Conservation (phyloP, 306 rosid genomes). For the Canavalia gladiata region DNA sequence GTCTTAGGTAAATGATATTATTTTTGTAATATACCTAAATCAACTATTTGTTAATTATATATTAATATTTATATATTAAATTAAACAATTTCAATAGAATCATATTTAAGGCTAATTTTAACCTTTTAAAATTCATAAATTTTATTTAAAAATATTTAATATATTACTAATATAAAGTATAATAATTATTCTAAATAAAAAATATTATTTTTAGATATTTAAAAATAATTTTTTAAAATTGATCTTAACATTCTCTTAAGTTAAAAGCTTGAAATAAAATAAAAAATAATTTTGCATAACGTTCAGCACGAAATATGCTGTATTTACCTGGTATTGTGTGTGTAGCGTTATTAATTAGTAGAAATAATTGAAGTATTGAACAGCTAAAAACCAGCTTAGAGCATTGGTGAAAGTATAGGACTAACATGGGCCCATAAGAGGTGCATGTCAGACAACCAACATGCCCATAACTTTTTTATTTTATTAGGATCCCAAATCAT, state of each 20-base stretch:
- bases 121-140: too few species aligned
- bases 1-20: too few species aligned
- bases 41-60: too few species aligned
- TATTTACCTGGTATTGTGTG: constrained; percentile 12
- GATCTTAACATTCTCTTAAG: neutral
- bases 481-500: constrained; percentile 62
- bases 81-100: too few species aligned
- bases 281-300: neutral
- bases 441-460: constrained; percentile 87
- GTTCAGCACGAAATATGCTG: neutral
- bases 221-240: too few species aligned
- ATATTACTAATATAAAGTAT: too few species aligned
- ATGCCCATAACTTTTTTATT: constrained; percentile 53
- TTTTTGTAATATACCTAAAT: too few species aligned
- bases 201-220: too few species aligned
- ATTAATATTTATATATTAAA: too few species aligned
- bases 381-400: constrained; percentile 15
- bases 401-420: constrained; percentile 13
- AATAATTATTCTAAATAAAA: too few species aligned
- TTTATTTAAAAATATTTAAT: too few species aligned
- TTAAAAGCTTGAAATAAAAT: neutral
- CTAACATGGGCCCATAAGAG: constrained; percentile 38
- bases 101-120: too few species aligned
- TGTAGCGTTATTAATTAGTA: neutral
- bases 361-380: constrained; percentile 11